phyloP scores from a whole-genome alignment of 1,284 basidiomycete species.

The Ustilago cynodontis region DNA sequence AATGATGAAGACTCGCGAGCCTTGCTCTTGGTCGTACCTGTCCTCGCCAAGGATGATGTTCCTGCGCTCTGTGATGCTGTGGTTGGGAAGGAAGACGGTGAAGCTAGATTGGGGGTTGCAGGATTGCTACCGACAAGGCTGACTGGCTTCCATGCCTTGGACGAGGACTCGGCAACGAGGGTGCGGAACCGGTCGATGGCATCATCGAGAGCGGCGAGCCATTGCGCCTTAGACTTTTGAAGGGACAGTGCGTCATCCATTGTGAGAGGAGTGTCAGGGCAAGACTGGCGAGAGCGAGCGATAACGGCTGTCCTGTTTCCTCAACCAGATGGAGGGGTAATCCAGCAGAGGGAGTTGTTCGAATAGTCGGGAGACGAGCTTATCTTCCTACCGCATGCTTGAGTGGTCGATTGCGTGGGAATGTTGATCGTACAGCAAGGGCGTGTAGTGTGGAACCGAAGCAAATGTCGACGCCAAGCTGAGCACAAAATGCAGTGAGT shows the following conservation, averaged over 20 bases:
- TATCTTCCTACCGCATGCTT: too few species aligned
- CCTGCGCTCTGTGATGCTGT: constrained; percentile 14
- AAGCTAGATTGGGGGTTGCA: constrained; percentile 29
- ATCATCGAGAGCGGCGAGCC: constrained; percentile 55
- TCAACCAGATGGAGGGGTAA: too few species aligned
- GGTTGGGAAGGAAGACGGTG: constrained; percentile 21
- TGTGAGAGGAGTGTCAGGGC: neutral
- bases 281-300: neutral
- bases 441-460: too few species aligned
- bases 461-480: too few species aligned
- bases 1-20: constrained; percentile 38
- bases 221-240: constrained; percentile 52
- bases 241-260: constrained; percentile 43
- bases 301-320: neutral
- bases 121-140: constrained; percentile 29
- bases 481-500: too few species aligned
- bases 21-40: constrained; percentile 13
- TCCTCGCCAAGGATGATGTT: constrained; percentile 9
- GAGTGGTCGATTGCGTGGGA: too few species aligned
- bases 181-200: constrained; percentile 49
- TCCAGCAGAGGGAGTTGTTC: neutral
- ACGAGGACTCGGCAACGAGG: constrained; percentile 51
- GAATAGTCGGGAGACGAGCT: neutral
- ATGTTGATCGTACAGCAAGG: too few species aligned
- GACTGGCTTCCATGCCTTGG: constrained; percentile 57